Conservation (phyloP, 192 early-diverging fungal genomes). For the Gamsiella multidivaricata region DNA sequence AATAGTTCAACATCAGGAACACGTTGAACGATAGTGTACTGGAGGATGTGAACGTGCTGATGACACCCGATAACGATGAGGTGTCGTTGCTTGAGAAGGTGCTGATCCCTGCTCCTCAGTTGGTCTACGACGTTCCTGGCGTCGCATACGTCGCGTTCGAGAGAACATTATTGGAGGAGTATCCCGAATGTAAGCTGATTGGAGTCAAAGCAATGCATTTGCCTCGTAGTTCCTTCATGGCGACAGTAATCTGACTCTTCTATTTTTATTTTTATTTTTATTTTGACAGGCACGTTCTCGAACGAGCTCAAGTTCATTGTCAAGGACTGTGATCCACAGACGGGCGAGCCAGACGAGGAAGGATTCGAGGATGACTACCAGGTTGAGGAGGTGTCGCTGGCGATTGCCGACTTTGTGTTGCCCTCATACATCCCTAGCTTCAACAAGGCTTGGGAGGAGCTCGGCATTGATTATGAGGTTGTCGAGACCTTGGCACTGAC, state of each 20-base stretch:
- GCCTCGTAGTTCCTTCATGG: too few relatives aligned
- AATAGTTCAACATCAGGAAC: constrained; percentile 90
- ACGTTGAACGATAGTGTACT: constrained; percentile 93
- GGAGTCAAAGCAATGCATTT: background rate
- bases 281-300: constrained; percentile 73
- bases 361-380: constrained; percentile 97
- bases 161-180: constrained; percentile 67
- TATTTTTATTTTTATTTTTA: constrained; percentile 14
- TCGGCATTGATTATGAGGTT: constrained; percentile 76
- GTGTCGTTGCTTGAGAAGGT: constrained; percentile 70
- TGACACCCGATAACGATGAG: constrained; percentile 77
- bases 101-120: constrained; percentile 76
- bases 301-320: constrained; percentile 90
- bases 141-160: constrained; percentile 90
- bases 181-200: constrained; percentile 63
- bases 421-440: constrained; percentile 89
- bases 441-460: constrained; percentile 79
- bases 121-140: constrained; percentile 82
- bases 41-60: constrained; percentile 89
- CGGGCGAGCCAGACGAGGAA: constrained; percentile 91
- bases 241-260: constrained; percentile 17
- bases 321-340: constrained; percentile 96
- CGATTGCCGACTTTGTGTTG: constrained; percentile 89
- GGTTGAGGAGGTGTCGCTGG: constrained; percentile 89
- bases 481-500: constrained; percentile 92